Evolutionary conservation across 441 rosid species (phyloP), one percentile per base, ranked within the genome.

Genomic region (Eruca vesicaria): DNA sequence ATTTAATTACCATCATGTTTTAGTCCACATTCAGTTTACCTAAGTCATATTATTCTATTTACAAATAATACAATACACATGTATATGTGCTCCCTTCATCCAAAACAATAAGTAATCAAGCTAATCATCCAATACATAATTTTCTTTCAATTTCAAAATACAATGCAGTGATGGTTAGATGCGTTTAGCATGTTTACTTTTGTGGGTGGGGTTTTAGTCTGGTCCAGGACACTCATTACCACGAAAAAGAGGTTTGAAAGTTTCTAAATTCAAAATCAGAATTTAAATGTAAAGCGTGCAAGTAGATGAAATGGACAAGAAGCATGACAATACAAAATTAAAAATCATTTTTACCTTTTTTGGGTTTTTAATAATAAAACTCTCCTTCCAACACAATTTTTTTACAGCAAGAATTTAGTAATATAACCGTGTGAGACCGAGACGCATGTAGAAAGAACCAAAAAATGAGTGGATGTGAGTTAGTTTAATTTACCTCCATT

Each of bases 401-500:
- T 55, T 18, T 36, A 75, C 55, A 9, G 69, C 15, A 61, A 68
- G 9, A 38, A 29, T 7, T 55, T 55, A 76, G 2, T n/a, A 62
- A 52, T 52, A 48, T 32, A 50, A 35, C 26, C 33, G 35, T 59
- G 67, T 59, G 67, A 66, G 38, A 72, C 52, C 23, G 28, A 29
- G 11, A 59, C 36, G 4, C 35, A 16, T 60, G 16, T 6, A 59
- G 12, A 32, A 11, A 55, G 31, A 55, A 21, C 14, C 23, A 2
- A 23, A 10, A 68, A 36, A 58, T 0, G 53, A 75, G 55, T 55
- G 70, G 60, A 38, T 63, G 65, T 28, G 71, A 76, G 9, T 41
- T 35, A 53, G 9, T 32, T 41, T 52, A n/a, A n/a, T n/a, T n/a
- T 87, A 92, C 96, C 97, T 88, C 97, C 97, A 76, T 92, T 92